phyloP scores from a whole-genome alignment of 306 rosid genomes.

The Cicer chorassanicum region DNA sequence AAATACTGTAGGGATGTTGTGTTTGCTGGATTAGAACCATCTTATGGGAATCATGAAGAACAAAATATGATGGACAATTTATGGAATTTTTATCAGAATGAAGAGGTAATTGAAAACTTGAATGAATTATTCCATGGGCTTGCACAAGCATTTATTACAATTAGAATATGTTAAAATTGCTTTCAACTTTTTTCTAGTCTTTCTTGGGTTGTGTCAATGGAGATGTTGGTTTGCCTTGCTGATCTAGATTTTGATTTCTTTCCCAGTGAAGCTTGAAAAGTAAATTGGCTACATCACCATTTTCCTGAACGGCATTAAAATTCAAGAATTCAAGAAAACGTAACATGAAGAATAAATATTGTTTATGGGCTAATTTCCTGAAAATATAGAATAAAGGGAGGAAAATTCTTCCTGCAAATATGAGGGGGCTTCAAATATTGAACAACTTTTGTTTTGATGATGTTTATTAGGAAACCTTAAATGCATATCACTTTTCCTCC shows the following conservation, averaged over 20 bases:
- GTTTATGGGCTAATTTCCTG: background rate
- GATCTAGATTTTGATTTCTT: conserved; percentile 29
- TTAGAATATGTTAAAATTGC: conserved; percentile 35
- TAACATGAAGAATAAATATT: conserved; percentile 5
- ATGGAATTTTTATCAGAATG: conserved; percentile 67
- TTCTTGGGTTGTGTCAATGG: conserved; percentile 19
- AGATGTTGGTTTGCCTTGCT: background rate
- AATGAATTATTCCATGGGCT: conserved; percentile 16
- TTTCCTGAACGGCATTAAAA: conserved; percentile 22
- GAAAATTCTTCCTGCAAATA: conserved; percentile 14
- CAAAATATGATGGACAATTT: conserved; percentile 57
- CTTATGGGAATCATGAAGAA: conserved; percentile 70
- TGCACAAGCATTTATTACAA: conserved; percentile 13
- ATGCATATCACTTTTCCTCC: background rate
- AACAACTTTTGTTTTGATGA: conserved; percentile 15
- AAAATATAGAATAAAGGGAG: background rate
- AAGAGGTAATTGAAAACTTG: conserved; percentile 60
- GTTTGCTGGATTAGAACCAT: conserved; percentile 75
- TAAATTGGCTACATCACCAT: conserved; percentile 19
- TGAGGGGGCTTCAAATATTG: conserved; percentile 19
- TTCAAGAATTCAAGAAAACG: conserved; percentile 1
- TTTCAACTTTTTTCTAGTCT: conserved; percentile 4
- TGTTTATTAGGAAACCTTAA: conserved; percentile 13
- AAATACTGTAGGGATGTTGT: conserved; percentile 75
- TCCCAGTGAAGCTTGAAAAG: background rate